Conservation (phyloP, 2,329 filamentous ascomycete species). For the Pezicula radicicola region DNA sequence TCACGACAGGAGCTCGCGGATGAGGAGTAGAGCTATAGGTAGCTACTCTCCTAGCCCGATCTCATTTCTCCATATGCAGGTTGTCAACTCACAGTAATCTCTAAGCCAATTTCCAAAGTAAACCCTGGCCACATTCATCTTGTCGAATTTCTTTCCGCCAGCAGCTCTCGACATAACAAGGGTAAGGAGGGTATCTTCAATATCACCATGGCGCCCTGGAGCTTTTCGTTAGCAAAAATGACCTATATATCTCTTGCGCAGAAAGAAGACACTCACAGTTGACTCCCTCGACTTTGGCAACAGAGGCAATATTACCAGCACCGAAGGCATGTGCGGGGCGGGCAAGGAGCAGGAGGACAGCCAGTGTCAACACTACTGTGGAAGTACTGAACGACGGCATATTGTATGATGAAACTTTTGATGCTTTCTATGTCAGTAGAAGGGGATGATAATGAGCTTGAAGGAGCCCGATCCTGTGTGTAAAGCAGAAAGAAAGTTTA, state of each 20-base stretch:
- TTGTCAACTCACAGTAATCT: slow-evolving; percentile 63
- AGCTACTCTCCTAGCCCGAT: neutral
- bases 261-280: slow-evolving; percentile 57
- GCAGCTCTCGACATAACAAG: slow-evolving; percentile 61
- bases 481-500: slow-evolving; percentile 1
- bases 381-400: slow-evolving; percentile 26
- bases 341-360: slow-evolving; percentile 64
- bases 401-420: slow-evolving; percentile 6
- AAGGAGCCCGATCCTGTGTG: neutral
- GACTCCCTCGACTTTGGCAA: slow-evolving; percentile 77
- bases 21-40: too few relatives aligned
- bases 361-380: slow-evolving; percentile 31
- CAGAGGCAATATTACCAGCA: slow-evolving; percentile 82
- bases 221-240: slow-evolving; percentile 6
- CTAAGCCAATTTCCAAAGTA: slow-evolving; percentile 97
- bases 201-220: slow-evolving; percentile 80
- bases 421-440: neutral
- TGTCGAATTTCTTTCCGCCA: slow-evolving; percentile 77
- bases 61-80: too few relatives aligned
- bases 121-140: slow-evolving; percentile 81
- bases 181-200: slow-evolving; percentile 83
- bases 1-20: too few relatives aligned
- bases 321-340: slow-evolving; percentile 75
- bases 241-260: neutral
- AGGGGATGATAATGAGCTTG: slow-evolving; percentile 4